Base-by-base conservation (phyloP, 768 basidiomycete species). In the Tylopilus balloui region DNA sequence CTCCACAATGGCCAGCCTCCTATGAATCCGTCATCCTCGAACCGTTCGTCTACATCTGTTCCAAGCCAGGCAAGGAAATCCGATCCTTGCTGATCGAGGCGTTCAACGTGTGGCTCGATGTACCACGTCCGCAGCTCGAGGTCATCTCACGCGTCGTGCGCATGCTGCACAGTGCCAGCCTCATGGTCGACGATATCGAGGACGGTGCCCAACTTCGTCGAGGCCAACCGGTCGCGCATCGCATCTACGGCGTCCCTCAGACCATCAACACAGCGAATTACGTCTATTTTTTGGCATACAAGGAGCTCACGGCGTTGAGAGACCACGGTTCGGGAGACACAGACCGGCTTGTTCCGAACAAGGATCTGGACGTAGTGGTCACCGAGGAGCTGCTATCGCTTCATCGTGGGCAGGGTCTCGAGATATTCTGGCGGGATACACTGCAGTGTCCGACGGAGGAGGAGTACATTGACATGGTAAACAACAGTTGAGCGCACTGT, bases 191-290 rank as follows among this genome's bases (percentile, higher is more conserved):
- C 62, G 93, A 96, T 64, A 94, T 96, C 34, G 90, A 96, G 67
- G 93, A 96, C 54, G 88, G 87, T 49, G 88, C 89, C 0, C 88
- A 91, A 56, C 73, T 96, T 32, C 77, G 93, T 19, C 70, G 95
- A 55, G 96, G 95, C 2, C 76, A 80, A 25, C 94, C 94, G 77
- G 61, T 94, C 20, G 82, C 91, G 0, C 94, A 99, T 72, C 91
- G 90, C 72, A 95, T 99, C 56, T 99, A 95, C 59, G 95, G 95
- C 2, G 72, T 96, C 3, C 92, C 95, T 0, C 95, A 97, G 63
- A 96, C 95, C 0, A 93, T 99, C 71, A 99, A 99, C 65, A 84
- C 87, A 0, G 95, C 95, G 0, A 97, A 96, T 63, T 98, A 97
- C 56, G 92, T 93, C 24, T 97, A 95, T 64, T 99, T 98, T 62